These are phyloP conservation scores for Emydomyces testavorans DNA, from an alignment of 2,329 filamentous ascomycete genomes.

Conservation along the genomic window DNA sequence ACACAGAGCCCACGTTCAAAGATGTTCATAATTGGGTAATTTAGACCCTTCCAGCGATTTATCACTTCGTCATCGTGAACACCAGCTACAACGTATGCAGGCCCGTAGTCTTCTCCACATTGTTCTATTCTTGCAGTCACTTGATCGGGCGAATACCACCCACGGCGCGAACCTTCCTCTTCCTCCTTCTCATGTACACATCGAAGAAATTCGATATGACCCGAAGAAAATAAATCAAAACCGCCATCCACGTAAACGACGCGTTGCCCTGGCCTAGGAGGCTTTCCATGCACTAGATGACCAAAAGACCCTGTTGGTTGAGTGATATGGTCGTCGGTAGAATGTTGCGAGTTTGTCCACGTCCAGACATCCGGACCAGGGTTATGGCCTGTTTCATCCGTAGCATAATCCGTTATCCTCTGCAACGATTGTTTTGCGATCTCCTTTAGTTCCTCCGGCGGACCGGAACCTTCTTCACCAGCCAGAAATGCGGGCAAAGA, in stretches of 20 bases:
- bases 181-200: conserved; percentile 65
- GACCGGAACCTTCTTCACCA: conserved; percentile 62
- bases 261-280: conserved; percentile 63
- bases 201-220: conserved; percentile 88
- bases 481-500: conserved; percentile 58
- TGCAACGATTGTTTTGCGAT: conserved; percentile 59
- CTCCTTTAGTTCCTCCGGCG: conserved; percentile 52
- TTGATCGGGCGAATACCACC: conserved; percentile 62
- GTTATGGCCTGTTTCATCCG: conserved; percentile 65
- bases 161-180: conserved; percentile 51
- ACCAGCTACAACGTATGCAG: conserved; percentile 80
- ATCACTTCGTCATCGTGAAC: conserved; percentile 92
- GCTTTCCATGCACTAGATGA: conserved; percentile 58
- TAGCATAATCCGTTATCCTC: conserved; percentile 74
- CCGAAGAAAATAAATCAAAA: conserved; percentile 92
- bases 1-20: conserved; percentile 93
- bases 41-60: conserved; percentile 91
- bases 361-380: conserved; percentile 79
- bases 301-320: conserved; percentile 56
- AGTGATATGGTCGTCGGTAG: conserved; percentile 29
- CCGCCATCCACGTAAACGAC: conserved; percentile 94
- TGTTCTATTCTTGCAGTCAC: conserved; percentile 51
- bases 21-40: conserved; percentile 99
- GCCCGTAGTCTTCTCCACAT: conserved; percentile 60
- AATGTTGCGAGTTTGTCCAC: conserved; percentile 46